These are phyloP conservation scores for Ceratobasidium sp. DNA, from an alignment of 1,284 basidiomycete species.

Conservation along the genomic window DNA sequence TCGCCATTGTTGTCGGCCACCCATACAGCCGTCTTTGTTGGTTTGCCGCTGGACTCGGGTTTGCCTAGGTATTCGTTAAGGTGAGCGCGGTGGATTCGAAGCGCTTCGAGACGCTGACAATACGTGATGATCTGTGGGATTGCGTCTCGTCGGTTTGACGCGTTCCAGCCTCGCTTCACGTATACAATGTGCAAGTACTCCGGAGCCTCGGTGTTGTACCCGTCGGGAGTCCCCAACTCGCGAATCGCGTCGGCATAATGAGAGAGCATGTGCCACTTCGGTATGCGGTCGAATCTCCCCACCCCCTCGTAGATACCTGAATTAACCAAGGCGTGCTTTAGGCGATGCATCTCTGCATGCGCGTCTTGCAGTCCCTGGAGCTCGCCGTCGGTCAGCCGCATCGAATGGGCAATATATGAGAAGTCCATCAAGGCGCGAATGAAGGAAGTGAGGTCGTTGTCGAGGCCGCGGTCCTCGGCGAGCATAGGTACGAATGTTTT, in stretches of 20 bases:
- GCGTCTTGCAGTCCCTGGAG: neutral
- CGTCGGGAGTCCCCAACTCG: conserved; percentile 6
- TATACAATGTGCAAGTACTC: conserved; percentile 33
- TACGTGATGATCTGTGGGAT: neutral
- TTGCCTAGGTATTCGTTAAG: neutral
- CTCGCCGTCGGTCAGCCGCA: neutral
- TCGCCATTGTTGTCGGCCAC: neutral
- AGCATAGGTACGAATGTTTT: neutral
- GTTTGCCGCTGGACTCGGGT: neutral
- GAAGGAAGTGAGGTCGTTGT: neutral
- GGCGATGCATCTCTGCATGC: neutral
- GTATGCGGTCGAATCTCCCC: neutral
- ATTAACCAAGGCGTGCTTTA: neutral
- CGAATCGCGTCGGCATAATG: conserved; percentile 21
- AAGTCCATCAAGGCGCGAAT: conserved; percentile 11
- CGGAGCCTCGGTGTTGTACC: conserved; percentile 35
- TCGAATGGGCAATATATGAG: neutral
- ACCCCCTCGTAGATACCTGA: conserved; percentile 1
- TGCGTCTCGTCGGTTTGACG: neutral
- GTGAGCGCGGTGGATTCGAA: conserved; percentile 7
- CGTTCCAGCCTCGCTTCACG: neutral
- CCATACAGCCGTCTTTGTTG: neutral
- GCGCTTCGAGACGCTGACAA: neutral
- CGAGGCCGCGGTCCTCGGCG: neutral
- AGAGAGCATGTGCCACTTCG: conserved; percentile 32